Base-by-base conservation (phyloP, 1,284 basidiomycete species). In the Pseudozyma hubeiensis region DNA sequence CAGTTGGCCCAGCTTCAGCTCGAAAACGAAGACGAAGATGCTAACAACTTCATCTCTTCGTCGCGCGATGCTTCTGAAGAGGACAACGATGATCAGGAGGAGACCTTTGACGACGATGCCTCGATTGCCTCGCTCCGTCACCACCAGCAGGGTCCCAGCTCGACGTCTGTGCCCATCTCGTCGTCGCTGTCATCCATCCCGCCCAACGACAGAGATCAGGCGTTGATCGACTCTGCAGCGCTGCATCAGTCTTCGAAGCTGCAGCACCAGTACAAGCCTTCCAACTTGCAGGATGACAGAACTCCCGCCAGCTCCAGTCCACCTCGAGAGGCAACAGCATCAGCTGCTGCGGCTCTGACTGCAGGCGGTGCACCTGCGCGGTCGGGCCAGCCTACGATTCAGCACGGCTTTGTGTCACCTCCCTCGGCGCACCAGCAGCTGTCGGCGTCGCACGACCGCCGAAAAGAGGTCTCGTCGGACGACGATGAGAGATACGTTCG, bases 1-100 rank as follows among this genome's bases (percentile, higher is more conserved):
- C 72, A 75, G 53, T 59, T 75, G 13, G 65, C 71, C 6, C 71
- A 74, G 60, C 72, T 69, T 7, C 72, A 75, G 56, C 66, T 70
- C 53, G 70, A 69, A 6, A 64, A 67, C 52, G 70, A 77, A 29
- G 70, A 73, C 7, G 62, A 69, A 4, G 59, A 60, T 39, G 54
- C 53, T 44, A 61, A 69, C 50, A 69, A 69, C 49, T 64, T 66
- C 44, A 70, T 77, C 44, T 77, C 75, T 9, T 77, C 75, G 2
- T 77, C 75, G 5, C 57, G 75, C 7, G 75, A 77, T 48, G 75
- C 75, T 29, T 73, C 70, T 7, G 75, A 77, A 52, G 75, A 77
- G 49, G 75, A 77, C 64, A 77, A 77, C 41, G 75, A 77, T 50
- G 75, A 77, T 11, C 66, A 73, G 19, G 75, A 77, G 19, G 66